Conservation (phyloP, 1,139 yeast species). For the Suhomyces guaymorum region DNA sequence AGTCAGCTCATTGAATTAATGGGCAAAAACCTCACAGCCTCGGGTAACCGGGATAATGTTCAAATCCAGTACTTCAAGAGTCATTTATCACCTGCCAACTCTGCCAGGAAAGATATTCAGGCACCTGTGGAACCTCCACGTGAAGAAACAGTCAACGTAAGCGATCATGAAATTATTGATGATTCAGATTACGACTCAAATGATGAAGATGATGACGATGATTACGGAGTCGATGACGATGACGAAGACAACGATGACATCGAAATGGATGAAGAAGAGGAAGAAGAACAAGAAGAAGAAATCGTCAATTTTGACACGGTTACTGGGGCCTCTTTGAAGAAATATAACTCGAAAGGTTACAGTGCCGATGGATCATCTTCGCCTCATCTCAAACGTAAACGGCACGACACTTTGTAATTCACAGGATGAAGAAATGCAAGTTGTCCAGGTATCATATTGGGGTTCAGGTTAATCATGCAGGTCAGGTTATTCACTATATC, state of each 20-base stretch:
- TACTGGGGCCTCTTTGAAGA: constrained; percentile 7
- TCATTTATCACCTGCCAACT: too few species aligned
- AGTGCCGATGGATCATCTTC: constrained; percentile 36
- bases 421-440: too few species aligned
- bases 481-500: constrained; percentile 1
- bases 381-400: constrained; percentile 38
- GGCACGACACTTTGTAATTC: constrained; percentile 8
- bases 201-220: constrained; percentile 13
- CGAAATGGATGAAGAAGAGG: constrained; percentile 12
- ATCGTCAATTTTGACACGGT: constrained; percentile 1
- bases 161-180: constrained; percentile 6
- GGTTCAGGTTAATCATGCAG: neutral
- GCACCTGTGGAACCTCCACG: too few species aligned
- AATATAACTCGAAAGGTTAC: constrained; percentile 29
- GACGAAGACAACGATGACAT: constrained; percentile 17
- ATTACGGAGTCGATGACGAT: constrained; percentile 12
- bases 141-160: too few species aligned
- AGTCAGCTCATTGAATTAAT: constrained; percentile 60
- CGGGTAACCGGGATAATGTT: constrained; percentile 4
- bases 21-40: constrained; percentile 40
- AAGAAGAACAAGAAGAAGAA: constrained; percentile 10
- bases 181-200: constrained; percentile 10
- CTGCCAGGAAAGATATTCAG: too few species aligned
- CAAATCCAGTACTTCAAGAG: constrained; percentile 16
- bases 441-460: too few species aligned